A percentile compares a stretch with the other conserved stretches of the same genome.
phyloP scores from a whole-genome alignment of 768 basidiomycete species.

The Lentinula guzmanii region DNA sequence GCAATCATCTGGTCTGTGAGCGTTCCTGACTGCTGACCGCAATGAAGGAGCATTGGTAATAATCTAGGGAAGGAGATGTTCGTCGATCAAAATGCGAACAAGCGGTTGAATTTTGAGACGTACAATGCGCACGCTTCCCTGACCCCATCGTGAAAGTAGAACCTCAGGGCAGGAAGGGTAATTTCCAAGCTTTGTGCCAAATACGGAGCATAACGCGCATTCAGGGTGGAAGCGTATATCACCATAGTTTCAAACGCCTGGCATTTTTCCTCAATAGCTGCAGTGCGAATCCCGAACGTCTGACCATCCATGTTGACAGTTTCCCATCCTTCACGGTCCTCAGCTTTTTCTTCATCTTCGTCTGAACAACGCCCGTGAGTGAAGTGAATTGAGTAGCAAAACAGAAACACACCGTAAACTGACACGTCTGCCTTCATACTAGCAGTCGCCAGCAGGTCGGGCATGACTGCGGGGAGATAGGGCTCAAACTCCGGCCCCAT shows the following conservation, averaged over 20 bases:
- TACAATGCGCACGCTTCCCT: slow-evolving; percentile 74
- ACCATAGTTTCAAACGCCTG: slow-evolving; percentile 86
- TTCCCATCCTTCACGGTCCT: slow-evolving; percentile 73
- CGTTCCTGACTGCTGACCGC: slow-evolving; percentile 59
- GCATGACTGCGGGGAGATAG: slow-evolving; percentile 82
- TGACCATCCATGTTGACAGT: slow-evolving; percentile 75
- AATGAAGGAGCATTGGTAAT: slow-evolving; percentile 62
- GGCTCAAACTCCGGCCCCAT: slow-evolving; percentile 83
- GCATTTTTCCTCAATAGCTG: slow-evolving; percentile 81
- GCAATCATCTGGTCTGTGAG: slow-evolving; percentile 64
- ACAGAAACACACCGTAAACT: slow-evolving; percentile 48
- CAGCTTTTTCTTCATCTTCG: slow-evolving; percentile 48
- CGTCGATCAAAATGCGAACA: neutral
- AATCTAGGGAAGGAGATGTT: slow-evolving; percentile 36
- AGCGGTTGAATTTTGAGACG: slow-evolving; percentile 15
- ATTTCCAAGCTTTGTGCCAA: slow-evolving; percentile 67
- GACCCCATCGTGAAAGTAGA: slow-evolving; percentile 84
- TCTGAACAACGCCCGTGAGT: slow-evolving; percentile 20
- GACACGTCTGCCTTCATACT: slow-evolving; percentile 77
- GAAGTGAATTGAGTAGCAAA: neutral
- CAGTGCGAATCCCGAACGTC: slow-evolving; percentile 70
- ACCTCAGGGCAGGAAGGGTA: slow-evolving; percentile 61
- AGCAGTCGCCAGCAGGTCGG: slow-evolving; percentile 66
- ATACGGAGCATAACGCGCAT: slow-evolving; percentile 64
- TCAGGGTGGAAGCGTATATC: slow-evolving; percentile 69